Conservation (phyloP, 495 filamentous ascomycete genomes). For the Penicillium turbatum region DNA sequence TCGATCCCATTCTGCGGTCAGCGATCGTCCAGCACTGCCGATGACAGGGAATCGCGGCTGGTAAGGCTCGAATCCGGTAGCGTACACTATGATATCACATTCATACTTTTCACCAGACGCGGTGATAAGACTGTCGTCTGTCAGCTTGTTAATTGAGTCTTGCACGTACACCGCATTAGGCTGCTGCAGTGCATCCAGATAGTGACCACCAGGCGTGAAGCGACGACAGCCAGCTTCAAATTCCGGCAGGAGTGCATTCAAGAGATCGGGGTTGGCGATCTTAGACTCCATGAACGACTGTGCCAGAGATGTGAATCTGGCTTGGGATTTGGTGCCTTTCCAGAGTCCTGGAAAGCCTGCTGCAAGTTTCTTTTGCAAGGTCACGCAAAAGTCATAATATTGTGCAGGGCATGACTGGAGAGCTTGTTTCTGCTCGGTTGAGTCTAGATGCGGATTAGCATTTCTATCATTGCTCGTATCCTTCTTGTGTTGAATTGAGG, state of each 20-base stretch:
- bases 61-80: slow-evolving; percentile 15
- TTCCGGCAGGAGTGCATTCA: slow-evolving; percentile 6
- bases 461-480: neutral
- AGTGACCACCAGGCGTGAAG: slow-evolving; percentile 13
- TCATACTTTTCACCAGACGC: neutral
- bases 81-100: slow-evolving; percentile 14
- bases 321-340: slow-evolving; percentile 7
- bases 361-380: neutral
- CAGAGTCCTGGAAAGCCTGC: slow-evolving; percentile 3
- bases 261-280: slow-evolving; percentile 7
- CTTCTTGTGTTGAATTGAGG: neutral
- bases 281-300: slow-evolving; percentile 4
- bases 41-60: slow-evolving; percentile 12
- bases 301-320: neutral
- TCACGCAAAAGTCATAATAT: neutral
- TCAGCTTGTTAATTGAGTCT: slow-evolving; percentile 5
- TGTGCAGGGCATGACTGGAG: neutral
- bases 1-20: slow-evolving; percentile 7
- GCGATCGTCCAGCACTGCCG: slow-evolving; percentile 7
- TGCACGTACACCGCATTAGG: slow-evolving; percentile 11
- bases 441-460: neutral
- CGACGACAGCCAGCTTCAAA: slow-evolving; percentile 18
- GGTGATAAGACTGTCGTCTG: slow-evolving; percentile 7
- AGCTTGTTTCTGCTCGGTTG: neutral
- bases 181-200: slow-evolving; percentile 16